Base-by-base conservation (phyloP, 768 basidiomycete genomes). In the Russula dissimulans region DNA sequence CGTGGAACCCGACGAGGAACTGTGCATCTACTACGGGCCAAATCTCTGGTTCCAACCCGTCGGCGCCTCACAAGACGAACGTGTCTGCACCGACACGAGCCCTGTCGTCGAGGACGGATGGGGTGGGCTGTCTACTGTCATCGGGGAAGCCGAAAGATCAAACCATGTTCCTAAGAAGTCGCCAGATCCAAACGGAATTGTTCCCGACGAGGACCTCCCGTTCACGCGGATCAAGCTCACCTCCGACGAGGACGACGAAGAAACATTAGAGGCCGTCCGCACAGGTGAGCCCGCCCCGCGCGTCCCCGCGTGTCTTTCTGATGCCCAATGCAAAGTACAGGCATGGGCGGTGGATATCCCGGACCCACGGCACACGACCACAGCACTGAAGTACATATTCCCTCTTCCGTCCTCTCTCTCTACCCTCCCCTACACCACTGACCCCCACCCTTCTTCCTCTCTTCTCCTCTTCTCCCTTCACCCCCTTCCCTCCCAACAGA, bases 271-370 rank as follows among this genome's bases (percentile, higher is more conserved):
- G 18, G 77, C 79, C 18, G 74, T 90, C 56, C 77, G 78, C 49
- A 87, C 81, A 64, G 72, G 86, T 81, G 69, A 56, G 74, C 69
- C 44, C 17, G 44, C 56, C 32, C 38, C 36, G 32, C 29, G n/a
- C 57, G 42, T 54, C n/a, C 10, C 14, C 47, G 49, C 39, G 48
- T 42, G 54, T 43, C 51, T 46, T 26, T 45, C 48, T 41, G 53
- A 38, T 56, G 49, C 60, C 50, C 36, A 50, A 50, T 53, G 18
- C 38, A 42, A 56, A 91, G 89, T 83, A 41, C 74, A 80, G 49
- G 87, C 84, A 56, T 92, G 90, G 90, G 85, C 82, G 18, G 84
- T 89, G 17, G 86, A 91, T 67, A 77, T 91, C 17, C 80, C 81
- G 4, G 81, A 89, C 64, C 78, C 77, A 26, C 78, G 77, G 46